A percentile compares a stretch with the other conserved stretches of the same genome.
These are phyloP conservation scores for Tuber microsphaerosporum DNA, from an alignment of 495 filamentous ascomycete species.

Conservation along the genomic window DNA sequence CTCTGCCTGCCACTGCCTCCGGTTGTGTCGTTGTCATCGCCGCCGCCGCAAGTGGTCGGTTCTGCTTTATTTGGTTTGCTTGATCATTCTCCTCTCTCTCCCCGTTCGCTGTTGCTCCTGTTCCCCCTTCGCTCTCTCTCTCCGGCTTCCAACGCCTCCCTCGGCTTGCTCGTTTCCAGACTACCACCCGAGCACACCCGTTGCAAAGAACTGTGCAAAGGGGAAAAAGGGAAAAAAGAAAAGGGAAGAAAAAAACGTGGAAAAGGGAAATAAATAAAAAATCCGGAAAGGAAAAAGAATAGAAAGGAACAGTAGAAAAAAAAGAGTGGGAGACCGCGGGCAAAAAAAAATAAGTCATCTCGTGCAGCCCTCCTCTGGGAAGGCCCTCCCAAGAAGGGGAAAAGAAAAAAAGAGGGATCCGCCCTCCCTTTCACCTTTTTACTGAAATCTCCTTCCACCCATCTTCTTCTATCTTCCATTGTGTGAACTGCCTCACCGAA, in stretches of 20 bases:
- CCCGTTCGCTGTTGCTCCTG: conserved; percentile 17
- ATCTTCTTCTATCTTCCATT: conserved; percentile 13
- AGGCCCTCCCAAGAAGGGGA: not conserved
- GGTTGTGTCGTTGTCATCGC: conserved; percentile 11
- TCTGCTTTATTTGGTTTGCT: conserved; percentile 2
- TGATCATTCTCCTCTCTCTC: conserved; percentile 16
- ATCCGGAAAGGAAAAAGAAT: conserved; percentile 15
- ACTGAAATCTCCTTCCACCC: conserved; percentile 24
- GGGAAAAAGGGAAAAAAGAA: conserved; percentile 19
- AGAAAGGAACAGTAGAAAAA: conserved; percentile 12
- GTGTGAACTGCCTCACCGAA: conserved; percentile 33
- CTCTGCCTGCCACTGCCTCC: conserved; percentile 2
- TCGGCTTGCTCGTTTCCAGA: not conserved
- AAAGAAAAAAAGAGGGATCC: conserved; percentile 26
- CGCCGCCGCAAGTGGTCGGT: conserved; percentile 1
- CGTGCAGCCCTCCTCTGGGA: conserved; percentile 19
- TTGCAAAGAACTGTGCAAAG: not conserved
- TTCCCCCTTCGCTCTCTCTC: not conserved
- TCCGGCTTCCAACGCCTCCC: not conserved
- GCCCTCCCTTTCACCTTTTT: conserved; percentile 22
- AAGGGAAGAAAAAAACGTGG: conserved; percentile 16
- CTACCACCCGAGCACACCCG: not conserved
- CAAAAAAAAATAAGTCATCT: conserved; percentile 28
- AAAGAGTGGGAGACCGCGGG: conserved; percentile 13
- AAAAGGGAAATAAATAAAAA: conserved; percentile 20